Conservation (phyloP, 148 eudicot genomes). For the Arctostaphylos glauca region DNA sequence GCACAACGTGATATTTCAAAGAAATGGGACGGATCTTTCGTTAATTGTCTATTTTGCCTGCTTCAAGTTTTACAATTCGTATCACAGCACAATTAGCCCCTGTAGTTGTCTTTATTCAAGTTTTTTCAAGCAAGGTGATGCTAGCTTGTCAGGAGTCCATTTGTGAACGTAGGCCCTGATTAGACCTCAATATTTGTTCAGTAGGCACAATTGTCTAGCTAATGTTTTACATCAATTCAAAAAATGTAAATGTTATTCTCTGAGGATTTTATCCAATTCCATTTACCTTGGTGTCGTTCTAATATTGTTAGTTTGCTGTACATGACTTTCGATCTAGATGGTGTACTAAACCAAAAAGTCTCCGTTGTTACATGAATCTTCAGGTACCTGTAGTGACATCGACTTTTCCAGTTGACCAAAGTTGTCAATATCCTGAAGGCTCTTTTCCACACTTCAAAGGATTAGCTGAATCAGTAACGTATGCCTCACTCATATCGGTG, state of each 20-base stretch:
- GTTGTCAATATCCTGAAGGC: constrained; percentile 82
- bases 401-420: constrained; percentile 68
- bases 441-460: constrained; percentile 92
- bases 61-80: not conserved
- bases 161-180: not conserved
- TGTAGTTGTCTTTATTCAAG: not conserved
- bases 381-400: constrained; percentile 97
- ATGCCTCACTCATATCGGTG: constrained; percentile 24
- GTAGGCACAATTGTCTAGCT: not conserved
- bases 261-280: not conserved
- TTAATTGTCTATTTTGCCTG: not conserved
- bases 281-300: not conserved
- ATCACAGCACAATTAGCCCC: not conserved
- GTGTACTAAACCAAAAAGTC: not conserved
- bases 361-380: constrained; percentile 18
- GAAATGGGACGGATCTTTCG: too few relatives aligned
- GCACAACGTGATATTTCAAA: too few relatives aligned
- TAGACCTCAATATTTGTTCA: not conserved
- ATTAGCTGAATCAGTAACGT: constrained; percentile 87
- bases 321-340: not conserved
- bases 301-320: not conserved
- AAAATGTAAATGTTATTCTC: not conserved
- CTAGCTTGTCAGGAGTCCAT: not conserved
- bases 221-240: not conserved
- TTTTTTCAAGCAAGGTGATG: not conserved